These are phyloP conservation scores for Skeletonema marinoi DNA, from an alignment of 108 stramenopile genomes.

Conservation along the genomic window DNA sequence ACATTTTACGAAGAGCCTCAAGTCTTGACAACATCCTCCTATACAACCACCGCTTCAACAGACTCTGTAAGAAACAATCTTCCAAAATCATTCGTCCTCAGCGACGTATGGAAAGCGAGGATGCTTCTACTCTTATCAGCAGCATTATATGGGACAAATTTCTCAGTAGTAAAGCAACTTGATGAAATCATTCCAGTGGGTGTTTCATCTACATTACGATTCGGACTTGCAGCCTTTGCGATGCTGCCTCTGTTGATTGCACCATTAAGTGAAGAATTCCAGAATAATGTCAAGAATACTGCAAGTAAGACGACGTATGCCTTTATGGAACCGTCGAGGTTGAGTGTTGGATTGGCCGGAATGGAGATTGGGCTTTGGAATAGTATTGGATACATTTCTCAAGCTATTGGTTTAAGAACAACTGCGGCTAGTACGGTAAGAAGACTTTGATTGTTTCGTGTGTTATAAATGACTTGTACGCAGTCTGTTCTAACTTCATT, in stretches of 20 bases:
- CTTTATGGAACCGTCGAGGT: conserved; percentile 23
- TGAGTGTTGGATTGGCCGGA: conserved; percentile 59
- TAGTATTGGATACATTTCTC: conserved; percentile 86
- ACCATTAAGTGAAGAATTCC: conserved; percentile 19
- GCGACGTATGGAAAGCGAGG: conserved; percentile 57
- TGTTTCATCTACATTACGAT: conserved; percentile 64
- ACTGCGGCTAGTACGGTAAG: conserved; percentile 73
- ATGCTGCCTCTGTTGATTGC: conserved; percentile 71
- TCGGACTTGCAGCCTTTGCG: conserved; percentile 71
- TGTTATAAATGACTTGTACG: background rate
- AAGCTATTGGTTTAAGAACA: conserved; percentile 86
- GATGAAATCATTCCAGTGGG: conserved; percentile 66
- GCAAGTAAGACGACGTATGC: background rate
- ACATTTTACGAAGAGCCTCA: background rate
- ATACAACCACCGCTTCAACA: background rate
- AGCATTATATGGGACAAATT: conserved; percentile 86
- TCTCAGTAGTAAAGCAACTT: conserved; percentile 78
- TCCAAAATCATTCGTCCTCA: background rate
- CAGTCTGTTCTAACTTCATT: background rate
- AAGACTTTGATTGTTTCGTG: background rate
- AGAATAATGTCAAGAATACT: conserved; percentile 5
- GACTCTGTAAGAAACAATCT: background rate
- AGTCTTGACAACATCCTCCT: background rate
- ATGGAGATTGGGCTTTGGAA: conserved; percentile 89
- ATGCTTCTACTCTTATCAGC: conserved; percentile 62